Evolutionary conservation across 148 eudicot species (phyloP).

Genomic region (Euryodendron excelsum): DNA sequence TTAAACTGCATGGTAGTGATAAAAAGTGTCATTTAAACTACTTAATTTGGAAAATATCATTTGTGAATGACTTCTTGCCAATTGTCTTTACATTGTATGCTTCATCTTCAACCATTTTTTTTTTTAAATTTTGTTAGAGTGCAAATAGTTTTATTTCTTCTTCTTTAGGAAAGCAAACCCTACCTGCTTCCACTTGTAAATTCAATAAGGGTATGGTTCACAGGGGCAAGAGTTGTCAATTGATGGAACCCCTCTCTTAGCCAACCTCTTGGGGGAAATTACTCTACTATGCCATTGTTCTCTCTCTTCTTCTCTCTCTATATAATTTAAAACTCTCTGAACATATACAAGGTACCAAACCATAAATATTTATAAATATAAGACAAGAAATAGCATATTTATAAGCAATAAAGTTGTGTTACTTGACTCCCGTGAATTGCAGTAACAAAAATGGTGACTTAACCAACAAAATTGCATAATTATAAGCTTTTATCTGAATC

Average conservation of each 20-base stretch:
- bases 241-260: background rate
- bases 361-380: no score
- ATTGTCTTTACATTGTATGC: background rate
- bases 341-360: no score
- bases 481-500: no score
- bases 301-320: background rate
- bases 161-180: background rate
- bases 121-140: background rate
- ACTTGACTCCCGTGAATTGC: no score
- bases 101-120: background rate
- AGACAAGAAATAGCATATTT: no score
- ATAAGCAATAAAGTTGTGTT: no score
- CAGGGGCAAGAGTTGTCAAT: slow-evolving; percentile 1
- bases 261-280: background rate
- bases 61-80: background rate
- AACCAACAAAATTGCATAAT: no score
- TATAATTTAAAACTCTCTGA: background rate
- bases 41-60: background rate
- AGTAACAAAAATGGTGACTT: no score
- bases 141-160: background rate
- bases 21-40: background rate
- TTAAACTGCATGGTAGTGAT: background rate
- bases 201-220: background rate
- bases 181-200: background rate
- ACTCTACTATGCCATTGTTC: background rate